Evolutionary conservation across 192 early-diverging fungal species (phyloP), one percentile per base, ranked within the genome.

Genomic region (Umbelopsis isabellina): DNA sequence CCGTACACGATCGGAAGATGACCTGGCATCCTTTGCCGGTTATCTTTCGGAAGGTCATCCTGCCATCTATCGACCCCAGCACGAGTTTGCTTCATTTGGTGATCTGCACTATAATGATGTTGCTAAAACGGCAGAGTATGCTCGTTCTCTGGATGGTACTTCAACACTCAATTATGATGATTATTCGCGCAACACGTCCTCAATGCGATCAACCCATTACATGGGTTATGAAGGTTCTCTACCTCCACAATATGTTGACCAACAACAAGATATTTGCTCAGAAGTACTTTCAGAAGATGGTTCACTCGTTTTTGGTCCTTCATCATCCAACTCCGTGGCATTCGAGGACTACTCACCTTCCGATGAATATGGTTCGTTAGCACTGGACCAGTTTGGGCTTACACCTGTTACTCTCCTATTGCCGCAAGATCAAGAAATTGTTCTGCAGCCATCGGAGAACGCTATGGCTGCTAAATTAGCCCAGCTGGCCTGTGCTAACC

Each of bases 381-480:
- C 27, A 35, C 30, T 61, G 33, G 55, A 61, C 33, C 55, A 61
- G 25, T 61, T 61, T 61, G 55, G 55, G 33, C 55, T 61, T 2
- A 61, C 30, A 35, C 67, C 67, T 35, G 67, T 52, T 46, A 69
- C 67, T 1, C 49, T 69, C 5, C 47, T 69, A 21, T 13, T 69
- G 48, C 64, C 51, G 21, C 69, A 69, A 64, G 48, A 66, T n/a
- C 70, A 79, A 45, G 75, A 72, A n/a, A 82, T 90, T 23, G 77
- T 90, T 8, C 68, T 93, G n/a, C 77, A 87, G 37, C 92, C 91
- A n/a, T 80, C 88, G 13, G 86, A 94, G 78, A 89, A 94, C 74
- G 83, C 89, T 2, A 84, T 92, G n/a, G 91, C 95, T 7, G 95
- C 94, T 3, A 92, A 95, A 72, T 82, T 98, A 41, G 94, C 94